phyloP scores from a whole-genome alignment of 2,329 filamentous ascomycete genomes.

The Penicillium sp. region DNA sequence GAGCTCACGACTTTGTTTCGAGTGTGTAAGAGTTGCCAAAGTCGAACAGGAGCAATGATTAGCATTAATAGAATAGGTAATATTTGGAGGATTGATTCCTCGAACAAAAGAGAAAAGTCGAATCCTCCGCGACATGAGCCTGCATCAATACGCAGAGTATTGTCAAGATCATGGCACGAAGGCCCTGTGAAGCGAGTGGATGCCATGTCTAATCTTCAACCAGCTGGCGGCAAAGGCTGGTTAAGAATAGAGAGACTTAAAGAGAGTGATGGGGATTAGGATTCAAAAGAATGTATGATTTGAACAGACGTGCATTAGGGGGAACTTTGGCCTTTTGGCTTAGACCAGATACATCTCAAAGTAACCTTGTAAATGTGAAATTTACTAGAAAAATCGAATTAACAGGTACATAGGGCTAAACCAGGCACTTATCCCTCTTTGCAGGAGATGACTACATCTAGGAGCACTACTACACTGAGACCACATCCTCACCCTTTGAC shows the following conservation, averaged over 20 bases:
- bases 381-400: background rate
- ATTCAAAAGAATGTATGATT: conserved; percentile 10
- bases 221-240: conserved; percentile 15
- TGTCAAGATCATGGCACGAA: conserved; percentile 36
- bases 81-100: conserved; percentile 44
- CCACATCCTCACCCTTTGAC: conserved; percentile 13
- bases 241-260: conserved; percentile 13
- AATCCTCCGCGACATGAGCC: conserved; percentile 41
- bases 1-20: conserved; percentile 38
- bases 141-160: conserved; percentile 36
- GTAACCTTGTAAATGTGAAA: background rate
- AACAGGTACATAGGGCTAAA: conserved; percentile 6
- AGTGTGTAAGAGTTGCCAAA: conserved; percentile 38
- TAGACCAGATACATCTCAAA: conserved; percentile 25
- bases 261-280: conserved; percentile 8
- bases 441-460: conserved; percentile 25
- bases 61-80: conserved; percentile 40
- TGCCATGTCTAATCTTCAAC: conserved; percentile 29
- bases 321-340: conserved; percentile 12
- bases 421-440: conserved; percentile 18
- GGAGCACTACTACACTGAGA: conserved; percentile 19
- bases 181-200: conserved; percentile 25
- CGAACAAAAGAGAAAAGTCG: conserved; percentile 51
- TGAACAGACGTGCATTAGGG: conserved; percentile 14
- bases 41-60: conserved; percentile 35